These are phyloP conservation scores for Colletotrichum paranaense DNA, from an alignment of 2,329 filamentous ascomycete genomes.

Conservation along the genomic window DNA sequence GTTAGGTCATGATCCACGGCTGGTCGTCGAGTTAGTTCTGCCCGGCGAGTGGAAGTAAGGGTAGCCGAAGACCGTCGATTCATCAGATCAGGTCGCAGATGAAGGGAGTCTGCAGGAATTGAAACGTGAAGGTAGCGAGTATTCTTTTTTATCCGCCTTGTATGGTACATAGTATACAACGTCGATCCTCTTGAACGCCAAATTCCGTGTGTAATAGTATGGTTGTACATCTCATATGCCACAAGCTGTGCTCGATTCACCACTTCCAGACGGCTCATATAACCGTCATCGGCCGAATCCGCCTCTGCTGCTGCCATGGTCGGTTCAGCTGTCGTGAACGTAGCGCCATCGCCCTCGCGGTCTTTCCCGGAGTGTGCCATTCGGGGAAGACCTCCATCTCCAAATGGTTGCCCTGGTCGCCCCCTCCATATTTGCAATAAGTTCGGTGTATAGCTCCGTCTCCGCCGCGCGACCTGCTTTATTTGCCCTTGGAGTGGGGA, in stretches of 20 bases:
- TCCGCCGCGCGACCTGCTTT: not conserved
- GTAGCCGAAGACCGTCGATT: not conserved
- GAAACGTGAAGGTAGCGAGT: not conserved
- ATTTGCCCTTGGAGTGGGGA: slow-evolving; percentile 24
- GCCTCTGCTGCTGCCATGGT: not conserved
- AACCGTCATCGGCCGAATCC: not conserved
- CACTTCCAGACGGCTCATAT: not conserved
- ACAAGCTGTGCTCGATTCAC: not conserved
- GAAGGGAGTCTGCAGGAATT: not conserved
- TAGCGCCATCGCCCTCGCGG: not conserved
- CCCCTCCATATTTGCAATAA: not conserved
- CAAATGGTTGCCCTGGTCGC: not conserved
- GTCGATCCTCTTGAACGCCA: slow-evolving; percentile 26
- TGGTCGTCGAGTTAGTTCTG: no score
- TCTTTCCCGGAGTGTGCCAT: not conserved
- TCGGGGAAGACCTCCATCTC: not conserved
- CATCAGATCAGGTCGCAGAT: not conserved
- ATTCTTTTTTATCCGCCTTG: not conserved
- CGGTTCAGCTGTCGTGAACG: not conserved
- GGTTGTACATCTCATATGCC: not conserved
- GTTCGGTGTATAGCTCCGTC: no score
- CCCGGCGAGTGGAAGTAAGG: not conserved
- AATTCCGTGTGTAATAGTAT: slow-evolving; percentile 9
- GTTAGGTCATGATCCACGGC: no score
- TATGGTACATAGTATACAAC: slow-evolving; percentile 34